A percentile compares a stretch with the other conserved stretches of the same genome.
These are phyloP conservation scores for Amaranthus palmeri DNA, from an alignment of 148 eudicot genomes.

Conservation along the genomic window DNA sequence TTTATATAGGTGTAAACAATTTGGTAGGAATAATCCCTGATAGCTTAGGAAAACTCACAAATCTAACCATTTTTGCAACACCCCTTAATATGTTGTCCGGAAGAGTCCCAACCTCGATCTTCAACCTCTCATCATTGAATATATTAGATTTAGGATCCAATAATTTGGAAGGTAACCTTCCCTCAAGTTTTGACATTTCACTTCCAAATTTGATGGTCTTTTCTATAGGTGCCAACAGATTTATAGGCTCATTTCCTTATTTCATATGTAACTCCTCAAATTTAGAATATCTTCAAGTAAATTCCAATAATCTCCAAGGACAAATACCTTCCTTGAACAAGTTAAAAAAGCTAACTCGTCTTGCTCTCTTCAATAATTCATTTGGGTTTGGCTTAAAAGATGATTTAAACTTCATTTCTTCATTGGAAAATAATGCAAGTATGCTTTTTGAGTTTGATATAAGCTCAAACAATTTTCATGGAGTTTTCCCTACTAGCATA, in stretches of 20 bases:
- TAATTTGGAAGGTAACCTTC: constrained; percentile 11
- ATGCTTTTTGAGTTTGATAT: neutral
- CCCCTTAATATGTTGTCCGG: constrained; percentile 2
- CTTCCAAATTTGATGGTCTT: neutral
- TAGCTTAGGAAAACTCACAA: neutral
- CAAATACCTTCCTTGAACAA: neutral
- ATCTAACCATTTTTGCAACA: neutral
- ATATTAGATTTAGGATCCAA: neutral
- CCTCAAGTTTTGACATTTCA: neutral
- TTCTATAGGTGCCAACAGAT: neutral
- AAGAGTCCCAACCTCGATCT: constrained; percentile 8
- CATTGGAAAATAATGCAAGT: constrained; percentile 20
- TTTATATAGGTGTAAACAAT: neutral
- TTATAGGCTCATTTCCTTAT: neutral
- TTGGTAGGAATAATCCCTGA: constrained; percentile 6
- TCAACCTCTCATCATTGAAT: neutral
- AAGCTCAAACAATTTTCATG: neutral
- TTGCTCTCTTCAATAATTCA: constrained; percentile 7
- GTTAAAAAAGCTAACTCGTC: neutral
- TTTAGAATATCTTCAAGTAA: neutral
- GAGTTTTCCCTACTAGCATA: neutral
- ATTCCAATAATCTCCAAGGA: neutral
- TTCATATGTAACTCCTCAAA: neutral
- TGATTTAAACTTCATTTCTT: constrained; percentile 23
- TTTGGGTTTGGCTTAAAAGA: constrained; percentile 13